Evolutionary conservation across 805 yeast species (phyloP), one percentile per base, ranked within the genome.

Genomic region (Nakazawaea ambrosiae): DNA sequence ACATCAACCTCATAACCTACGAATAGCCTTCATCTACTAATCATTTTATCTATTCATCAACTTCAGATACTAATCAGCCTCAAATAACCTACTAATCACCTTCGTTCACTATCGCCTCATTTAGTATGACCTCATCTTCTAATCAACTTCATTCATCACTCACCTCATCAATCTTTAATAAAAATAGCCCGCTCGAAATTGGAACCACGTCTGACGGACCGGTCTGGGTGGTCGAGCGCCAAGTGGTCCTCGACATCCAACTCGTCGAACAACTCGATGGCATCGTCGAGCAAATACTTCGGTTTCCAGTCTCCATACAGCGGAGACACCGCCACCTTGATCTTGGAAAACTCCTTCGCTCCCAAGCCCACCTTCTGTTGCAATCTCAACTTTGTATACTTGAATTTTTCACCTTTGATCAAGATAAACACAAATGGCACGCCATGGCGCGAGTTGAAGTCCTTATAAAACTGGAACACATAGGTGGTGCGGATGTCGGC

Each of bases 171-270:
- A 40, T 57, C 65, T 51, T 70, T 75, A 40, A 77, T 76, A 34
- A 70, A 68, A 57, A 78, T 78, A 16, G 83, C 79, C 39, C 78
- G 70, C 50, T 74, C 78, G 43, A 65, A 66, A 3, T 61, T 60
- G 6, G 71, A 51, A 5, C 62, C 67, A 38, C 73, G 68, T 42
- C 79, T 68, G n/a, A 78, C 70, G 29, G 78, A 65, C 51, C 92
- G 73, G 54, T 87, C 96, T 1, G 92, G 88, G 51, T 86, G 95
- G 53, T 92, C 96, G 53, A 92, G 64, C 20, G 89, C 94, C 36
- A 92, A 61, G 23, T 66, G 68, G 41, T 73, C 79, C 31, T 65
- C 65, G 8, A 65, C 62, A 14, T 63, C 57, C 41, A 79, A 53
- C 29, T 70, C 70, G 37, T 78, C 79, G 53, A 64, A 81, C 14